Percentiles rank a stretch among this genome's conserved stretches.
Evolutionary conservation across 2,329 filamentous ascomycete genomes (phyloP).

Genomic region (Aspergillus sp.): DNA sequence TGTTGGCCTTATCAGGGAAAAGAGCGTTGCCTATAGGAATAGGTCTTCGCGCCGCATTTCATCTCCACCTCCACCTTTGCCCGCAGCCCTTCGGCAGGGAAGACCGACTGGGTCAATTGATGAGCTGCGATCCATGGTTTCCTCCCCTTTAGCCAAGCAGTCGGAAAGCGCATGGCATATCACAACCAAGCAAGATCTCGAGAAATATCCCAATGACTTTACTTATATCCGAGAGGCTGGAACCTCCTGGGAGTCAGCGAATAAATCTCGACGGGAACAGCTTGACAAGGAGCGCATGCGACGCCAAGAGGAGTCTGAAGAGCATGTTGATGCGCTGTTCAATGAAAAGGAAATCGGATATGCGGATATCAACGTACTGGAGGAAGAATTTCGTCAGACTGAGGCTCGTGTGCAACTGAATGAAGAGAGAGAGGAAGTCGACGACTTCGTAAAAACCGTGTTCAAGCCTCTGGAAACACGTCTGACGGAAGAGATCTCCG

Average conservation of each 20-base stretch:
- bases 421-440: constrained; percentile 53
- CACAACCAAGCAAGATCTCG: constrained; percentile 30
- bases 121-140: constrained; percentile 35
- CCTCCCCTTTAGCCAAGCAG: constrained; percentile 30
- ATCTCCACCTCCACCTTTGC: constrained; percentile 27
- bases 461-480: constrained; percentile 50
- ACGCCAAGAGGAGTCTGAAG: constrained; percentile 52
- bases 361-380: constrained; percentile 54
- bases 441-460: constrained; percentile 49
- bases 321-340: constrained; percentile 53
- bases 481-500: constrained; percentile 50
- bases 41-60: constrained; percentile 22
- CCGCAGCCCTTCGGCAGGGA: constrained; percentile 31
- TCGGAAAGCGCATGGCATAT: constrained; percentile 33
- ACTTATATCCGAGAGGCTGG: constrained; percentile 41
- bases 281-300: constrained; percentile 48
- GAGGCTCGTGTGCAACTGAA: constrained; percentile 52
- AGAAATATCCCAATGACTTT: constrained; percentile 41
- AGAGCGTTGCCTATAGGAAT: constrained; percentile 40
- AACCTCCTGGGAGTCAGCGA: constrained; percentile 47
- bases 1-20: constrained; percentile 46
- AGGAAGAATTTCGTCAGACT: constrained; percentile 54
- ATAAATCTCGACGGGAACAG: constrained; percentile 42
- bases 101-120: constrained; percentile 26
- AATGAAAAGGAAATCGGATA: constrained; percentile 57